A percentile compares a stretch with the other conserved stretches of the same genome.
phyloP scores from a whole-genome alignment of 192 early-diverging fungal species.

The Coemansia sp. region DNA sequence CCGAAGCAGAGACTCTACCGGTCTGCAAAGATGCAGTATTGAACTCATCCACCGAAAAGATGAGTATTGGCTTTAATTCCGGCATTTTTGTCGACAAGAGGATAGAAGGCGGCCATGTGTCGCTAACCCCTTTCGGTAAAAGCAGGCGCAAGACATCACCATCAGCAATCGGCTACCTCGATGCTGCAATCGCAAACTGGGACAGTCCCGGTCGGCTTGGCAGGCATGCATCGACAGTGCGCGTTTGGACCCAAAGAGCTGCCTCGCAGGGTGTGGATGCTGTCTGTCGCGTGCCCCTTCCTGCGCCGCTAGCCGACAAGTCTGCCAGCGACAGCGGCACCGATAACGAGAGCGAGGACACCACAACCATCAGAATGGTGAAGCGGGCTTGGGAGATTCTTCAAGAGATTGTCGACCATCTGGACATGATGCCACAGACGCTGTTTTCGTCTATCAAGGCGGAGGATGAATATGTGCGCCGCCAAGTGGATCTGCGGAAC shows the following conservation, averaged over 20 bases:
- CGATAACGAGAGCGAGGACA: not conserved
- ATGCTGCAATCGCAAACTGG: conserved; percentile 12
- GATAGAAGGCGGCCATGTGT: conserved; percentile 38
- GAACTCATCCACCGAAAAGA: not conserved
- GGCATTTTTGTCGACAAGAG: conserved; percentile 43
- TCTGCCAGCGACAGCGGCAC: not conserved
- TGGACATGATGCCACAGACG: conserved; percentile 35
- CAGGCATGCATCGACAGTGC: no score
- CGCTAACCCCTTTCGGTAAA: conserved; percentile 38
- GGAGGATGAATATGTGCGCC: conserved; percentile 49
- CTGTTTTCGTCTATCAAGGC: conserved; percentile 28
- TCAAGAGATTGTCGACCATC: conserved; percentile 27
- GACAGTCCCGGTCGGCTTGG: no score
- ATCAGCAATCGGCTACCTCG: conserved; percentile 32
- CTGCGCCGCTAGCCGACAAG: no score
- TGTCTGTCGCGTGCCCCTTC: no score
- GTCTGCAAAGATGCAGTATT: not conserved
- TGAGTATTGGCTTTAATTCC: no score
- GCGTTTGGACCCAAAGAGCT: no score
- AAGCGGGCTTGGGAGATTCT: conserved; percentile 33
- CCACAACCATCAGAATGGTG: not conserved
- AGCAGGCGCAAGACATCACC: no score
- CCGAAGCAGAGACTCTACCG: not conserved
- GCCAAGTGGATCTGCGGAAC: conserved; percentile 57
- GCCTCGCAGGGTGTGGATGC: no score